These are phyloP conservation scores for Leishmania arabica DNA, from an alignment of 208 protist genomes.

Conservation along the genomic window DNA sequence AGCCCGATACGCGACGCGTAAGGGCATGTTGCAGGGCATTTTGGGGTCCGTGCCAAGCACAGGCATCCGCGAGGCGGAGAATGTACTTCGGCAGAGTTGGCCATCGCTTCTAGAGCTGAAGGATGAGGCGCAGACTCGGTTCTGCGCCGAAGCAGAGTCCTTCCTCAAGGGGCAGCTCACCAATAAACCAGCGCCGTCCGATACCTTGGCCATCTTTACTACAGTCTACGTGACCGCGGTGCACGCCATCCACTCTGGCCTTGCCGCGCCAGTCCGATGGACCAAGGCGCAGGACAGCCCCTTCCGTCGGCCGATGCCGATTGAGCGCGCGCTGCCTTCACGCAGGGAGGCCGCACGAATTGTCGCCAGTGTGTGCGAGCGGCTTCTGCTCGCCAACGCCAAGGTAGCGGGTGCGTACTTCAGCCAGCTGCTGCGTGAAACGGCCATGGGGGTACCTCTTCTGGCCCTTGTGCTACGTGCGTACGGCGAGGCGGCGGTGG, in stretches of 20 bases:
- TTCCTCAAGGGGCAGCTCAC: slow-evolving; percentile 1
- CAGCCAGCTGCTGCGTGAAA: slow-evolving; percentile 18
- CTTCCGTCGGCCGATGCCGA: slow-evolving; percentile 1
- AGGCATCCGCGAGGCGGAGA: background rate
- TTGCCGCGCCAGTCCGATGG: slow-evolving; percentile 24
- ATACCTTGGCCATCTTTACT: background rate
- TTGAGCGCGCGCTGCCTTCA: background rate
- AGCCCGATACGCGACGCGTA: background rate
- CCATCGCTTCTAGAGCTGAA: background rate
- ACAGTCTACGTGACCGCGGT: slow-evolving; percentile 11
- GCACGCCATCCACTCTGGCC: slow-evolving; percentile 21
- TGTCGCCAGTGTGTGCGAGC: slow-evolving; percentile 20
- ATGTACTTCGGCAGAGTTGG: background rate
- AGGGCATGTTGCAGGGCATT: background rate
- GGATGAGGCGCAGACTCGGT: background rate
- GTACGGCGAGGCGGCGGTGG: slow-evolving; percentile 38
- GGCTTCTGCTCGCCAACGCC: slow-evolving; percentile 11
- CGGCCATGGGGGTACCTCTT: slow-evolving; percentile 34
- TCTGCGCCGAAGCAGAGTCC: slow-evolving; percentile 1
- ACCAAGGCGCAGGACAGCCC: slow-evolving; percentile 7
- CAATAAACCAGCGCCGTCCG: background rate
- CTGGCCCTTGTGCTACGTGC: slow-evolving; percentile 49
- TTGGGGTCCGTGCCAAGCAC: background rate
- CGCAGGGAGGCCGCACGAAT: slow-evolving; percentile 1
- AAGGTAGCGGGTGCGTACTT: slow-evolving; percentile 6